A percentile compares a stretch with the other conserved stretches of the same genome.
Evolutionary conservation across 768 basidiomycete species (phyloP).

Genomic region (Kwoniella heveanensis): DNA sequence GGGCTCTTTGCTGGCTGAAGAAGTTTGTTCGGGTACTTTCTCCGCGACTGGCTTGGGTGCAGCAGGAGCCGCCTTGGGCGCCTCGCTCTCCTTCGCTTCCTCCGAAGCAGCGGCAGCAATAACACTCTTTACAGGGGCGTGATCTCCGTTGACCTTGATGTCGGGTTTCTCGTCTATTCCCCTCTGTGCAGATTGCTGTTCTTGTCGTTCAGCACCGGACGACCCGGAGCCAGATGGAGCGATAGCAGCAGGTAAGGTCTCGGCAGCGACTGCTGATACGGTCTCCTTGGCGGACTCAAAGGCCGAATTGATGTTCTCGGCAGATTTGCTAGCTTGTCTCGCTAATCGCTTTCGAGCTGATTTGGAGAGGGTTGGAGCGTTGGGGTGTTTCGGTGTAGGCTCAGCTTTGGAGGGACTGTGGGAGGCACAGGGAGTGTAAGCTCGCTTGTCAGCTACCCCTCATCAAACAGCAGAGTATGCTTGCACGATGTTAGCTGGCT

Average conservation of each 20-base stretch:
- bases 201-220: neutral
- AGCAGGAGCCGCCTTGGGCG: neutral
- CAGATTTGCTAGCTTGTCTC: slow-evolving; percentile 23
- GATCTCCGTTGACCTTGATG: slow-evolving; percentile 2
- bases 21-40: neutral
- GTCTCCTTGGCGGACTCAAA: slow-evolving; percentile 10
- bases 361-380: slow-evolving; percentile 27
- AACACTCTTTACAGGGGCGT: neutral
- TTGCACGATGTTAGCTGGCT: no score
- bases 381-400: neutral
- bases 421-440: neutral
- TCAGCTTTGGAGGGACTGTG: neutral
- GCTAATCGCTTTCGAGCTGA: slow-evolving; percentile 38
- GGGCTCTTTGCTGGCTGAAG: neutral
- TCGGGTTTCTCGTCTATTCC: slow-evolving; percentile 8
- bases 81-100: slow-evolving; percentile 2
- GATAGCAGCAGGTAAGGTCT: slow-evolving; percentile 7
- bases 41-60: neutral
- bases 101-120: slow-evolving; percentile 2
- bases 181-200: neutral
- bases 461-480: neutral
- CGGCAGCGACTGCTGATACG: neutral
- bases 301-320: slow-evolving; percentile 12
- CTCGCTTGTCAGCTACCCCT: neutral
- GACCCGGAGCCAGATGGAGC: neutral